These are phyloP conservation scores for Leccinum obscurum DNA, from an alignment of 768 basidiomycete genomes.

Conservation along the genomic window DNA sequence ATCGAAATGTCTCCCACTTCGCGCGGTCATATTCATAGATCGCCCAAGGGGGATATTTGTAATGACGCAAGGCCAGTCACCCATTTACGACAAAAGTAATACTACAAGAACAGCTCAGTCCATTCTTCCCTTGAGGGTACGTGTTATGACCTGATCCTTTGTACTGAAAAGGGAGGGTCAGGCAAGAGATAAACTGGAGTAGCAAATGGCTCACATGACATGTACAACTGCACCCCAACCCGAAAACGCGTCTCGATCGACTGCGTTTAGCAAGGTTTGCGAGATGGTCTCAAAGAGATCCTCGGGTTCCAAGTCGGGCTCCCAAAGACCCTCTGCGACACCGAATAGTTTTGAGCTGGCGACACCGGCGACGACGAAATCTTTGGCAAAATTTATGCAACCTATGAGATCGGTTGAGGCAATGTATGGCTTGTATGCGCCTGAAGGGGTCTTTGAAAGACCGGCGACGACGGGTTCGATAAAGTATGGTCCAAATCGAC, in stretches of 20 bases:
- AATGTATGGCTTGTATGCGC: conserved; percentile 85
- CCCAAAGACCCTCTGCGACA: conserved; percentile 98
- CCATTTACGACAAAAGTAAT: conserved; percentile 21
- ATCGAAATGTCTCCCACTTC: neutral
- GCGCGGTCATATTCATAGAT: neutral
- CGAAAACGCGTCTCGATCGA: conserved; percentile 94
- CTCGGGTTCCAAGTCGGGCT: conserved; percentile 93
- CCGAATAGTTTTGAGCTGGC: conserved; percentile 92
- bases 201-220: conserved; percentile 70
- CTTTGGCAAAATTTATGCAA: conserved; percentile 91
- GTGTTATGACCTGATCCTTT: conserved; percentile 74
- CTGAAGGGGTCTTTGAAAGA: conserved; percentile 69
- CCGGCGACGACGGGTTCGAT: conserved; percentile 97
- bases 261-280: conserved; percentile 91
- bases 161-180: conserved; percentile 44
- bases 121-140: conserved; percentile 89
- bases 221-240: conserved; percentile 97
- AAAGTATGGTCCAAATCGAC: conserved; percentile 95
- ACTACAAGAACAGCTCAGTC: conserved; percentile 50
- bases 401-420: conserved; percentile 94
- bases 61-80: neutral
- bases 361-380: conserved; percentile 95
- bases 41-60: neutral
- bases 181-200: conserved; percentile 10
- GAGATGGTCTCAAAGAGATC: conserved; percentile 98